Evolutionary conservation across 164 flowering plant genomes (phyloP), one percentile per base, ranked within the genome.

Genomic region (Magnolia changhungtana): DNA sequence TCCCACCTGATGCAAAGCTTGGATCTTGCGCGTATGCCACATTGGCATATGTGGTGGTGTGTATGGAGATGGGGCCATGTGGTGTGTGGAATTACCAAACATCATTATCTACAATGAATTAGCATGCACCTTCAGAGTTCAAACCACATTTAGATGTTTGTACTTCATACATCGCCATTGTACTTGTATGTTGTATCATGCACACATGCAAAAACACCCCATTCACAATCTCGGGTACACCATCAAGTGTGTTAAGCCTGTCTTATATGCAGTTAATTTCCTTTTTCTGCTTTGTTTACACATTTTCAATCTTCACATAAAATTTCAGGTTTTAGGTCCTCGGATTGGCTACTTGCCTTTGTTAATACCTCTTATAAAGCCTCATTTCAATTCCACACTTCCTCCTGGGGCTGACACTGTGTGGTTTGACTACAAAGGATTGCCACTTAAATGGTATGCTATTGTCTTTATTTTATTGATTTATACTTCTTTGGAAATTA

Each of bases 351-450:
- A 91, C 76, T 83, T 96, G 77, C 97, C 97, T 49, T 75, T 96
- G 84, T 83, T 96, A 75, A 78, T 81, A 51, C 85, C 95, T 74
- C 90, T 84, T 8, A 75, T 96, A 70, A 91, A 87, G 82, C 95
- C 98, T 72, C 84, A 88, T 81, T 96, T 96, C 84, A 84, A 89
- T 75, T 74, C 81, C 78, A 71, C 97, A 18, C 98, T 96, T 84
- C 99, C 99, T 72, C 98, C 98, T 72, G 98, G 98, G 4, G 83
- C 64, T 1, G 98, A 94, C 79, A 89, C 95, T 59, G 82, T 94
- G 52, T 96, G 99, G 98, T 96, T 96, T 83, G 99, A 96, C 59
- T 96, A 90, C 86, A 92, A 90, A 75, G 98, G 98, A 8, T 77
- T 96, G 84, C 98, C 99, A 45, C 85, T 96, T 67, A 94, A 94